Evolutionary conservation across 768 basidiomycete species (phyloP).

Genomic region (Suillus americanus): DNA sequence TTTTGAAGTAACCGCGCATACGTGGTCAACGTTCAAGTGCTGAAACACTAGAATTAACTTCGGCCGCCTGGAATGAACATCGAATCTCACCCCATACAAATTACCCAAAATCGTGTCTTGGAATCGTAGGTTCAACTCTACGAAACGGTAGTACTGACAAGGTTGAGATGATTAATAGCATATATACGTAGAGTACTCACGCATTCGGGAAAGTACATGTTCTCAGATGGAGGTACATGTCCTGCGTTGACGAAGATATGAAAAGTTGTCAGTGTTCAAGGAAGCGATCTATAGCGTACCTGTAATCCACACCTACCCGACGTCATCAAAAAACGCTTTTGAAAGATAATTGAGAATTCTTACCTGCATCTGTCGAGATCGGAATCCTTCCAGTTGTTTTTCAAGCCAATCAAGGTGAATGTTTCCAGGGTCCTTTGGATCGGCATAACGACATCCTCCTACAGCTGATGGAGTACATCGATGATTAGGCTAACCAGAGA

Average conservation of each 20-base stretch:
- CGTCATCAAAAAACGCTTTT: neutral
- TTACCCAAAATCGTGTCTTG: slow-evolving; percentile 89
- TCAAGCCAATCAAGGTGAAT: slow-evolving; percentile 89
- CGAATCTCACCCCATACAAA: slow-evolving; percentile 68
- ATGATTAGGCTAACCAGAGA: slow-evolving; percentile 1
- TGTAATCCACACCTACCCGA: slow-evolving; percentile 47
- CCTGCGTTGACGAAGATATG: slow-evolving; percentile 38
- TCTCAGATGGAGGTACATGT: slow-evolving; percentile 82
- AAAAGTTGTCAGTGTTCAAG: neutral
- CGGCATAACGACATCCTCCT: slow-evolving; percentile 64
- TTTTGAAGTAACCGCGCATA: slow-evolving; percentile 32
- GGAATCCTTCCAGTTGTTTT: slow-evolving; percentile 70
- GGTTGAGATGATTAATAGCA: neutral
- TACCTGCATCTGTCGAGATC: slow-evolving; percentile 72
- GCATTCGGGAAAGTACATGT: slow-evolving; percentile 84
- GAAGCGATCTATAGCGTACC: slow-evolving; percentile 19
- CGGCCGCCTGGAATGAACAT: slow-evolving; percentile 26
- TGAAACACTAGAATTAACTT: slow-evolving; percentile 21
- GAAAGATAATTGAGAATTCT: slow-evolving; percentile 17
- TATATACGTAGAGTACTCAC: slow-evolving; percentile 43
- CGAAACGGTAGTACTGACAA: slow-evolving; percentile 59
- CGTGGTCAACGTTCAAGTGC: slow-evolving; percentile 86
- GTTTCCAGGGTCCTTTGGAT: slow-evolving; percentile 78
- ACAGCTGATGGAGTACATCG: slow-evolving; percentile 49
- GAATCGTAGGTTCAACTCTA: slow-evolving; percentile 70